A percentile compares a stretch with the other conserved stretches of the same genome.
phyloP scores from a whole-genome alignment of 352 stramenopile species.

The Globisporangium cylindrosporum region DNA sequence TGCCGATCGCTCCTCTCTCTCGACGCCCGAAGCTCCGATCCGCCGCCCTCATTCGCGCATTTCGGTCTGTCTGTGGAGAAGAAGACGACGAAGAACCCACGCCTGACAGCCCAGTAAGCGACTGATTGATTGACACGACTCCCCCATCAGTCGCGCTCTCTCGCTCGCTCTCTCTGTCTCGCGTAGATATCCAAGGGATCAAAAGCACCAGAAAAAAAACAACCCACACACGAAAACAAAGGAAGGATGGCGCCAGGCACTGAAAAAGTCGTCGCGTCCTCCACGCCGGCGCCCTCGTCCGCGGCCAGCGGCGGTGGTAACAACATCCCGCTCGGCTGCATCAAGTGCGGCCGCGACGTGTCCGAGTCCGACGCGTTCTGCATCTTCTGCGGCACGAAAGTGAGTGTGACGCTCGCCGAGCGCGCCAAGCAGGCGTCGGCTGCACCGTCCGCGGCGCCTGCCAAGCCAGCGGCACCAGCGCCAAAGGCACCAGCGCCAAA shows the following conservation, averaged over 20 bases:
- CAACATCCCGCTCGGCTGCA: constrained; percentile 58
- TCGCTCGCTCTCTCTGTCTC: neutral
- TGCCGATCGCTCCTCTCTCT: neutral
- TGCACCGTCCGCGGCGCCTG: constrained; percentile 12
- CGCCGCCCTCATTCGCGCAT: constrained; percentile 4
- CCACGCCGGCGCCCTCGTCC: constrained; percentile 9
- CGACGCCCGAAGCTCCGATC: neutral
- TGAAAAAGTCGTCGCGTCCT: constrained; percentile 46
- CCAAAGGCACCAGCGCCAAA: constrained; percentile 18
- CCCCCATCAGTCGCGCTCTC: neutral
- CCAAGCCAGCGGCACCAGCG: constrained; percentile 18
- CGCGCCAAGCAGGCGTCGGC: constrained; percentile 33
- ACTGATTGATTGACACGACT: no score
- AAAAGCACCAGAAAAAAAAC: neutral
- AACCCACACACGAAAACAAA: neutral
- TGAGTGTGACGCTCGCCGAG: constrained; percentile 61
- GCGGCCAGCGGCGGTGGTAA: constrained; percentile 23
- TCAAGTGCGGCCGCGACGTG: constrained; percentile 77
- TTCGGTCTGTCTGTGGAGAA: neutral
- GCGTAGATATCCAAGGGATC: constrained; percentile 1
- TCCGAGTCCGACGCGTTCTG: constrained; percentile 76
- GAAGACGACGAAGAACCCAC: neutral
- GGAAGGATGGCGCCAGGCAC: constrained; percentile 58
- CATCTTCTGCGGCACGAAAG: constrained; percentile 87
- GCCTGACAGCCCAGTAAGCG: neutral